These are phyloP conservation scores for Aspergillus cristatus DNA, from an alignment of 495 filamentous ascomycete genomes.

Conservation along the genomic window DNA sequence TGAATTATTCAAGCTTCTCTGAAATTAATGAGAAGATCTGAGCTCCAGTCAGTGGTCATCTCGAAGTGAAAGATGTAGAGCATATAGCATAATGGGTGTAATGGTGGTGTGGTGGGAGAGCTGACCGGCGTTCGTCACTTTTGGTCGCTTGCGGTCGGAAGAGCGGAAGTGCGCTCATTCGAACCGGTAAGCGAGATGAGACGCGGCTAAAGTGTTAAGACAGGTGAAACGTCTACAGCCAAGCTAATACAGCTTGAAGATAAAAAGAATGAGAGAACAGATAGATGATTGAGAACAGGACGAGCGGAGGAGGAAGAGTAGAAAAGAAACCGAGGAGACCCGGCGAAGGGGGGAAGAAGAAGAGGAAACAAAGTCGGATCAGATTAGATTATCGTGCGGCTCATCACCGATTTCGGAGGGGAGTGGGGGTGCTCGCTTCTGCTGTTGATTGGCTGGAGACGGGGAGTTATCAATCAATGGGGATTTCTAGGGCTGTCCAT, in stretches of 20 bases:
- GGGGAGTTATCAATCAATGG: not conserved
- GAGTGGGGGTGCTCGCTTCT: not conserved
- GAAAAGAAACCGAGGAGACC: conserved; percentile 3
- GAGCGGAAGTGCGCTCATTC: conserved; percentile 32
- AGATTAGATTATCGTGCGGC: conserved; percentile 33
- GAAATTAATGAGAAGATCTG: conserved; percentile 1
- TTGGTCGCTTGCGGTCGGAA: conserved; percentile 28
- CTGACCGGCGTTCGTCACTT: conserved; percentile 11
- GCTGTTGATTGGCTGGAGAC: conserved; percentile 7
- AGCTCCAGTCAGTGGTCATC: conserved; percentile 10
- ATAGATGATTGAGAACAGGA: conserved; percentile 7
- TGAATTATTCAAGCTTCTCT: no score
- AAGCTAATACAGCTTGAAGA: no score
- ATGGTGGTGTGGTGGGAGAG: conserved; percentile 6
- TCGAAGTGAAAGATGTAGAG: conserved; percentile 1
- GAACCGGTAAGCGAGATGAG: conserved; percentile 25
- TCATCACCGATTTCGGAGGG: conserved; percentile 18
- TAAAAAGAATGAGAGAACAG: conserved; percentile 3
- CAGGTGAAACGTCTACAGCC: not conserved
- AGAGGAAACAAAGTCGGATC: conserved; percentile 33
- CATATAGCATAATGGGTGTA: not conserved
- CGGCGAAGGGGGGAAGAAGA: not conserved
- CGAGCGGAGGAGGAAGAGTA: conserved; percentile 6
- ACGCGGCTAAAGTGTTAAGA: conserved; percentile 1
- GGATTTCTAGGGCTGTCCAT: conserved; percentile 1